phyloP scores from a whole-genome alignment of 768 basidiomycete species.

The Rhizopogon vesiculosus region DNA sequence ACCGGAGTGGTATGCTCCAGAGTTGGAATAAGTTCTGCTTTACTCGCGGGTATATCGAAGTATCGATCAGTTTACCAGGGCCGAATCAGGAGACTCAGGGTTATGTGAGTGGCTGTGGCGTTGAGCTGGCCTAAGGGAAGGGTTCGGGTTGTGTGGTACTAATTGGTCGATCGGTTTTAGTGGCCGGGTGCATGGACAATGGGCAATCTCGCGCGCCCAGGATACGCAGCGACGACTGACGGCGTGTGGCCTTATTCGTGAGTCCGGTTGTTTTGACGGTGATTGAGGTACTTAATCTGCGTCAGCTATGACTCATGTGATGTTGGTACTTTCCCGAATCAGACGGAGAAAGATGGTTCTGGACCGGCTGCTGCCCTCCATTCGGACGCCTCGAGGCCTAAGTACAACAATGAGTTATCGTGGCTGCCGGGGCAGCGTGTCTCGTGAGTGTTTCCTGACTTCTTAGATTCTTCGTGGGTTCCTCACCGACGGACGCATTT shows the following conservation, averaged over 20 bases:
- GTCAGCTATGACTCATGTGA: conserved; percentile 52
- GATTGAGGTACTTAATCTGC: not conserved
- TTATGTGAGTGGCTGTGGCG: conserved; percentile 30
- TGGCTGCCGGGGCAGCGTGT: conserved; percentile 77
- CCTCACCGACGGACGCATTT: conserved; percentile 1
- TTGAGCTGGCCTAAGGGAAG: not conserved
- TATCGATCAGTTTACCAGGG: conserved; percentile 54
- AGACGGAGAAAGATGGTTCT: conserved; percentile 38
- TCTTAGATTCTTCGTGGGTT: not conserved
- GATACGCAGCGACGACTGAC: conserved; percentile 75
- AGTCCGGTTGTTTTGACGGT: conserved; percentile 9
- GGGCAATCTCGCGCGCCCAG: conserved; percentile 83
- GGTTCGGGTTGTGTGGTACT: not conserved
- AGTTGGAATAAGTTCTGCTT: conserved; percentile 93
- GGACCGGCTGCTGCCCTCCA: conserved; percentile 61
- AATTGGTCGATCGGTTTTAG: conserved; percentile 23
- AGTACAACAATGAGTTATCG: conserved; percentile 59
- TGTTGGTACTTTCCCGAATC: conserved; percentile 53
- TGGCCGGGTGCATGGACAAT: conserved; percentile 90
- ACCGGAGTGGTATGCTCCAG: conserved; percentile 77
- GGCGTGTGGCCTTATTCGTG: conserved; percentile 83
- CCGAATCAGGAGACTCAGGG: conserved; percentile 46
- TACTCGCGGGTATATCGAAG: conserved; percentile 71
- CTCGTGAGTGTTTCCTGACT: conserved; percentile 40
- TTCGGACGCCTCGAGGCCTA: conserved; percentile 39